Evolutionary conservation across 2,329 filamentous ascomycete genomes (phyloP).

Genomic region (Plectosphaerella plurivora): DNA sequence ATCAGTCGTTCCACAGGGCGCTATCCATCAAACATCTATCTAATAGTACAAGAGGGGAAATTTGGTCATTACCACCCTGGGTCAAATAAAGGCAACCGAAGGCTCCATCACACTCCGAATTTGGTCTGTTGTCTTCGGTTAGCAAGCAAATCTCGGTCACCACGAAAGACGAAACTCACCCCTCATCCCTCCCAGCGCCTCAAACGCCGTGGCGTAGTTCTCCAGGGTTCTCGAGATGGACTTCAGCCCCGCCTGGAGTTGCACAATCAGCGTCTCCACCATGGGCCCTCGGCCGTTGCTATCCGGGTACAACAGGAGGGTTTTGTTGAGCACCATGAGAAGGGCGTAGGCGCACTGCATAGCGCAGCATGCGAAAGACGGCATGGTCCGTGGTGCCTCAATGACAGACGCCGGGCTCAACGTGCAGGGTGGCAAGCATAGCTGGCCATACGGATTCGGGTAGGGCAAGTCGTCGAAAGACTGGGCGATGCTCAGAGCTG

Average conservation of each 20-base stretch:
- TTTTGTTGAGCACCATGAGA: constrained; percentile 37
- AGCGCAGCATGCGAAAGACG: constrained; percentile 38
- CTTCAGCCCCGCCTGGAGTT: constrained; percentile 34
- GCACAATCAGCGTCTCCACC: constrained; percentile 29
- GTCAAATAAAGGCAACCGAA: constrained; percentile 12
- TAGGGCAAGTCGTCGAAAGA: constrained; percentile 41
- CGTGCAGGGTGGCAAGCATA: constrained; percentile 26
- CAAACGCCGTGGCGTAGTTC: constrained; percentile 38
- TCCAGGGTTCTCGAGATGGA: constrained; percentile 35
- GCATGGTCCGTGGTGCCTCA: constrained; percentile 38
- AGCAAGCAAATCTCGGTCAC: background rate
- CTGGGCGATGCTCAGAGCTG: constrained; percentile 41
- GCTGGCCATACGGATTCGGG: constrained; percentile 33
- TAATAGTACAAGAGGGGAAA: too few relatives aligned
- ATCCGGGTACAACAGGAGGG: constrained; percentile 27
- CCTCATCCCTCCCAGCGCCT: constrained; percentile 40
- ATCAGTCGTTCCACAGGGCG: too few relatives aligned
- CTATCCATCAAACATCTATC: too few relatives aligned
- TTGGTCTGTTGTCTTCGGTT: constrained; percentile 13
- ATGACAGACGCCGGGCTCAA: constrained; percentile 29
- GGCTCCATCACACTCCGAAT: constrained; percentile 17
- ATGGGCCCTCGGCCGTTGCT: constrained; percentile 16
- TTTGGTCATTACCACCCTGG: background rate
- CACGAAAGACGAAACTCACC: constrained; percentile 20
- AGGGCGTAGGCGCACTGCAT: constrained; percentile 41